Evolutionary conservation across 2,329 filamentous ascomycete genomes (phyloP).

Genomic region (Xylariaceae sp.): DNA sequence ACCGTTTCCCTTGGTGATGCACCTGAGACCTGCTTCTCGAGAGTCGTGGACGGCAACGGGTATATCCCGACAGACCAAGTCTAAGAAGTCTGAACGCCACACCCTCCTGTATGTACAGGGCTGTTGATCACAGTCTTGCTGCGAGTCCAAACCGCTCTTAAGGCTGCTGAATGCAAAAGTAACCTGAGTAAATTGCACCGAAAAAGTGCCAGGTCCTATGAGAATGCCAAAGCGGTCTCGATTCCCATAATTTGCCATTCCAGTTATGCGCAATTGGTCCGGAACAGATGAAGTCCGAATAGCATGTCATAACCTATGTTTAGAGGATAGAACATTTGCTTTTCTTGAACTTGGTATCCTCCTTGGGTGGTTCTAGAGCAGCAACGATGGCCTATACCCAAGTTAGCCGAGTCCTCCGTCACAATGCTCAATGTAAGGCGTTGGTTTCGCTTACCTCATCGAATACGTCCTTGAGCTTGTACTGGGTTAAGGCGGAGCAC

Average conservation of each 20-base stretch:
- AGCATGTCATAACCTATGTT: slow-evolving; percentile 17
- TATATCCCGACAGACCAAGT: slow-evolving; percentile 16
- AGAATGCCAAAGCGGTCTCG: slow-evolving; percentile 18
- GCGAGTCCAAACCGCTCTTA: slow-evolving; percentile 22
- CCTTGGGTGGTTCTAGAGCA: slow-evolving; percentile 87
- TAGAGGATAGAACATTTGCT: slow-evolving; percentile 71
- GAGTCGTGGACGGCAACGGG: slow-evolving; percentile 9
- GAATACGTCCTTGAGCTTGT: slow-evolving; percentile 98
- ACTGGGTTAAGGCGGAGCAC: slow-evolving; percentile 96
- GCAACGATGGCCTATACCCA: slow-evolving; percentile 80
- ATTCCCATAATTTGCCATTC: slow-evolving; percentile 1
- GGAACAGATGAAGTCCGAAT: slow-evolving; percentile 6
- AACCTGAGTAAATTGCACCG: slow-evolving; percentile 17
- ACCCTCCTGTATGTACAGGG: slow-evolving; percentile 18
- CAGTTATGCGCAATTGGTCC: slow-evolving; percentile 1
- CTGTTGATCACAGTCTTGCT: slow-evolving; percentile 20
- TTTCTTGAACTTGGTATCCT: slow-evolving; percentile 47
- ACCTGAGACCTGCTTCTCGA: slow-evolving; percentile 15
- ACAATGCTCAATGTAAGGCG: neutral
- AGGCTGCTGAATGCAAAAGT: slow-evolving; percentile 15
- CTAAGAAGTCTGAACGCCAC: slow-evolving; percentile 15
- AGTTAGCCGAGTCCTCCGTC: slow-evolving; percentile 21
- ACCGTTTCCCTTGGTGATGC: slow-evolving; percentile 18
- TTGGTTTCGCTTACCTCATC: slow-evolving; percentile 71
- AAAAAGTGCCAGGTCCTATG: slow-evolving; percentile 24